Evolutionary conservation across 805 yeast genomes (phyloP), one percentile per base, ranked within the genome.

Genomic region (Cyberlindnera xishuangbannaensis): DNA sequence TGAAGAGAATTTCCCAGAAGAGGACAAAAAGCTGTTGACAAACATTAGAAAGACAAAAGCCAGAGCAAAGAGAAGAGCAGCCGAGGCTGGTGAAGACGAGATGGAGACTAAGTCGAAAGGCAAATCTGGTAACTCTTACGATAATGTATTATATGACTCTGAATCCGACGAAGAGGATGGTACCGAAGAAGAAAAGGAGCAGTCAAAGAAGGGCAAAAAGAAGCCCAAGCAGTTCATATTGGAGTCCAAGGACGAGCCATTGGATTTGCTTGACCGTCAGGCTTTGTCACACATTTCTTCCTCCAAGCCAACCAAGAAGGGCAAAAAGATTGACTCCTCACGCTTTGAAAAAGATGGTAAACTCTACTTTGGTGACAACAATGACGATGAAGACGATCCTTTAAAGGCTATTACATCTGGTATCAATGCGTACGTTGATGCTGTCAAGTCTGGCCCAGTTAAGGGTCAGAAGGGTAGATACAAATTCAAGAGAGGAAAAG

Each of bases 381-480:
- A 47, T 10, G 42, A 47, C 5, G 53, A 50, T 15, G 59, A 50
- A 6, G 72, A 68, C 27, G 81, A 75, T 49, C 74, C 70, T 36
- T 55, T 70, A 39, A 53, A 56, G 34, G 44, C 66, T 12, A 61
- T 67, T 25, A 62, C 70, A 5, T 61, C 62, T 28, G 95, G 96
- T 13, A 74, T 90, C 44, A 83, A 83, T 53, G 97, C 97, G 0
- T 92, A 92, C 56, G 73, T 87, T 45, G 96, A 87, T 42, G 98
- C 98, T 6, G 86, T 92, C 16, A 81, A 76, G 57, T 83, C 82
- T 48, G 97, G 92, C 16, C 97, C 97, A 19, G 77, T 87, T 4
- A 80, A 95, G 60, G 96, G 97, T 38, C 96, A 85, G 66, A 77
- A 76, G 64, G 88, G 88, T 60, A 86, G 77, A 64, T 73, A 90